Evolutionary conservation across 306 rosid species (phyloP).

Genomic region (Oxytropis ochrocephala): DNA sequence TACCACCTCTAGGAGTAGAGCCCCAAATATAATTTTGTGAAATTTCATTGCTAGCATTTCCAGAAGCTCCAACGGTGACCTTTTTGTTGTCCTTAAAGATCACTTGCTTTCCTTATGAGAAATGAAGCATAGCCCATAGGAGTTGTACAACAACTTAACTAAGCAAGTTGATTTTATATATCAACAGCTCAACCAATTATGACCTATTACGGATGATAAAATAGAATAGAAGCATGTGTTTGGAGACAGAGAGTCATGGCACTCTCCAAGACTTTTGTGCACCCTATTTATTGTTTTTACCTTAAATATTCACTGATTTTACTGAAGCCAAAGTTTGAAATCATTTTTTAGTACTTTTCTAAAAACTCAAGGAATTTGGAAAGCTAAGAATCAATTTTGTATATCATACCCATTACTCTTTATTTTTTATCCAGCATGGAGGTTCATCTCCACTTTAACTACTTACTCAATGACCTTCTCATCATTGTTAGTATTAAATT

Average conservation of each 20-base stretch:
- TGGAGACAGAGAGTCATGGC: background rate
- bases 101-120: background rate
- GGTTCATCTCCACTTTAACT: too few species aligned
- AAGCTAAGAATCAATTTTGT: background rate
- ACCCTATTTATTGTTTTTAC: background rate
- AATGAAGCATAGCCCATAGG: background rate
- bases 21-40: too few species aligned
- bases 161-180: background rate
- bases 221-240: background rate
- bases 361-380: background rate
- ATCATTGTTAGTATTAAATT: background rate
- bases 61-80: background rate
- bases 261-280: conserved; percentile 2
- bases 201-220: too few species aligned
- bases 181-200: too few species aligned
- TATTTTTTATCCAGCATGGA: background rate
- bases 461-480: background rate
- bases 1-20: too few species aligned
- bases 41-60: background rate
- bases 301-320: conserved; percentile 7
- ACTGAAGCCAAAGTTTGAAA: too few species aligned
- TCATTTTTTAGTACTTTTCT: background rate
- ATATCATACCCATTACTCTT: background rate
- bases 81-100: background rate
- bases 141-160: background rate